Base-by-base conservation (phyloP, 371 early-diverging fungal species). In the Blastocladiella emersonii region DNA sequence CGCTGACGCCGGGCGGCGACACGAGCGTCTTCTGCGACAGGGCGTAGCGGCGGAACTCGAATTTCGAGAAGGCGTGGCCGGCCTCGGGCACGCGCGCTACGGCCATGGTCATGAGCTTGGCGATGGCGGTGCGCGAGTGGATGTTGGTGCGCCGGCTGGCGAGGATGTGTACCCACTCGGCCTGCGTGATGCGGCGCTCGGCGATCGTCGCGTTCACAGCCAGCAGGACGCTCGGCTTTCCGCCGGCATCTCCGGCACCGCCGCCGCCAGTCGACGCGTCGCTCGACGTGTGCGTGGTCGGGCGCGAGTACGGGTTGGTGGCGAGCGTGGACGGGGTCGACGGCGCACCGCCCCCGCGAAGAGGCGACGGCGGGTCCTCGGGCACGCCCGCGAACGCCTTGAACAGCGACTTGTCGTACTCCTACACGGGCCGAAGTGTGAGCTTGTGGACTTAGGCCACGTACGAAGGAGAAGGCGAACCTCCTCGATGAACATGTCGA, bases 11-110 rank as follows among this genome's bases (percentile, higher is more conserved):
- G 39, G 8, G 5, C 8, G 39, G 39, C 39, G 39, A 39, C 13
- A 5, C 39, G 39, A 39, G 8, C 5, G 39, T 39, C 12, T 61
- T 43, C 12, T 63, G 64, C 1, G 65, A 64, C 17, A 76, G 27
- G 15, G 74, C 70, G 61, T 72, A 76, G 23, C 76, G 66, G 30
- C 74, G 67, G 67, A 69, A 76, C 56, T 76, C 76, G 61, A 55
- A 21, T 4, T 67, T 69, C 32, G 65, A 67, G 49, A 70, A 70
- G 5, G 56, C 45, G 39, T 8, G 39, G 5, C 25, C 63, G 25
- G 27, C 41, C 23, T 15, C 34, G 48, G 19, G n/a, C 5, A 48
- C n/a, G 10, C 21, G 48, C 48, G 74, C 76, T 12, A 76, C 72
- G 12, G 73, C n/a, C 51, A 74, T 63, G 15, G 44, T 61, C 13